Conservation (phyloP, 345 rosid genomes). For the Eucalyptus leucophloia region DNA sequence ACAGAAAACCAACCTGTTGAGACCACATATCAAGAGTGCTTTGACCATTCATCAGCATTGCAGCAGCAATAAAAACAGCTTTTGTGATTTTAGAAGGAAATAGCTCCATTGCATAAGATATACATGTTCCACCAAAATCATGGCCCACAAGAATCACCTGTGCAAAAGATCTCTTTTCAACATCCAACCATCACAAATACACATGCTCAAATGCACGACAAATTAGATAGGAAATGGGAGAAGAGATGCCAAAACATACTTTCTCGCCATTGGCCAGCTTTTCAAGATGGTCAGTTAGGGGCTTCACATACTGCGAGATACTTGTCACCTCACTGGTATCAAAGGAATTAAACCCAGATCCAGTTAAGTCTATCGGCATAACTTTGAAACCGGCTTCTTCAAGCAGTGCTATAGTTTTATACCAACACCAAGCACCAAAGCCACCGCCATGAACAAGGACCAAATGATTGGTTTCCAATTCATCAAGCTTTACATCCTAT, state of each 20-base stretch:
- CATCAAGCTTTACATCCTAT: constrained; percentile 65
- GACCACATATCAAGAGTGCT: constrained; percentile 75
- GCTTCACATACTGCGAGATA: constrained; percentile 79
- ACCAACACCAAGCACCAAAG: constrained; percentile 99
- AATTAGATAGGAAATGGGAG: background rate
- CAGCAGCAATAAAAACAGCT: constrained; percentile 74
- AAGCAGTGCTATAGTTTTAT: constrained; percentile 84
- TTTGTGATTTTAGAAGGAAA: constrained; percentile 62
- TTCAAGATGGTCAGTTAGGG: constrained; percentile 65
- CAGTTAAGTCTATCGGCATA: constrained; percentile 80
- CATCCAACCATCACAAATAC: background rate
- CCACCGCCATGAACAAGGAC: constrained; percentile 97
- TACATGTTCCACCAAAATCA: constrained; percentile 91
- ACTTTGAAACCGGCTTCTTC: constrained; percentile 87
- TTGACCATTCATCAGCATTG: constrained; percentile 67
- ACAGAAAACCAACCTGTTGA: constrained; percentile 37
- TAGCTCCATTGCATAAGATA: constrained; percentile 77
- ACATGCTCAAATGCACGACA: background rate
- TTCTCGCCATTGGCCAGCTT: constrained; percentile 56
- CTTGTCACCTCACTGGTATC: constrained; percentile 53
- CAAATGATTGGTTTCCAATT: constrained; percentile 75
- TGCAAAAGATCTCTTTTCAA: background rate
- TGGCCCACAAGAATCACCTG: constrained; percentile 94
- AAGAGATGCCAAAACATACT: constrained; percentile 15
- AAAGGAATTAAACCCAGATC: constrained; percentile 76